Percentiles rank a stretch among this genome's conserved stretches.
Conservation (phyloP, 441 rosid species). For the Jatropha multifida region DNA sequence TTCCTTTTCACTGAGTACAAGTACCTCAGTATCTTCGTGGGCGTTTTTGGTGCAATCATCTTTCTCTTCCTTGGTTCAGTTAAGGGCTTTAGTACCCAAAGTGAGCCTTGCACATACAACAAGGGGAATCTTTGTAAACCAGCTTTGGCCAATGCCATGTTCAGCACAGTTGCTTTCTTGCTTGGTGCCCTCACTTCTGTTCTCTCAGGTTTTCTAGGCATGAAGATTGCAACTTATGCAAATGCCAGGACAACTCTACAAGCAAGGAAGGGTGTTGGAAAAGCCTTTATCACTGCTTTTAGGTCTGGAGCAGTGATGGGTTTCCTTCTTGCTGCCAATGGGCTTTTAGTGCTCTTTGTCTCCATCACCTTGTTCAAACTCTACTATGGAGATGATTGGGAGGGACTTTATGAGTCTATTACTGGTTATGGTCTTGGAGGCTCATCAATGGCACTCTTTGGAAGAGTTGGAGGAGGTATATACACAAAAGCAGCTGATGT, state of each 20-base stretch:
- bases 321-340: conserved; percentile 90
- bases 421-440: conserved; percentile 71
- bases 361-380: conserved; percentile 66
- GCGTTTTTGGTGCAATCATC: conserved; percentile 60
- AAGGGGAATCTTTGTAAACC: conserved; percentile 60
- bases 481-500: conserved; percentile 44
- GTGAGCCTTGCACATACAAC: conserved; percentile 68
- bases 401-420: conserved; percentile 68
- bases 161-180: conserved; percentile 75
- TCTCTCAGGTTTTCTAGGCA: conserved; percentile 81
- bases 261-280: conserved; percentile 85
- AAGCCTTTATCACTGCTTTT: conserved; percentile 80
- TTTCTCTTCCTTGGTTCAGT: conserved; percentile 88
- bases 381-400: conserved; percentile 90
- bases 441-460: conserved; percentile 69
- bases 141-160: conserved; percentile 76
- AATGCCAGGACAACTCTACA: conserved; percentile 87
- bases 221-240: conserved; percentile 90
- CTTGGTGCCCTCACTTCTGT: conserved; percentile 80
- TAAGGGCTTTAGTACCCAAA: conserved; percentile 70
- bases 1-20: conserved; percentile 74
- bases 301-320: conserved; percentile 94
- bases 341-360: conserved; percentile 72
- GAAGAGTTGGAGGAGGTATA: conserved; percentile 69
- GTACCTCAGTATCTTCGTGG: conserved; percentile 75